Base-by-base conservation (phyloP, 768 basidiomycete genomes). In the Amyloporia xantha region DNA sequence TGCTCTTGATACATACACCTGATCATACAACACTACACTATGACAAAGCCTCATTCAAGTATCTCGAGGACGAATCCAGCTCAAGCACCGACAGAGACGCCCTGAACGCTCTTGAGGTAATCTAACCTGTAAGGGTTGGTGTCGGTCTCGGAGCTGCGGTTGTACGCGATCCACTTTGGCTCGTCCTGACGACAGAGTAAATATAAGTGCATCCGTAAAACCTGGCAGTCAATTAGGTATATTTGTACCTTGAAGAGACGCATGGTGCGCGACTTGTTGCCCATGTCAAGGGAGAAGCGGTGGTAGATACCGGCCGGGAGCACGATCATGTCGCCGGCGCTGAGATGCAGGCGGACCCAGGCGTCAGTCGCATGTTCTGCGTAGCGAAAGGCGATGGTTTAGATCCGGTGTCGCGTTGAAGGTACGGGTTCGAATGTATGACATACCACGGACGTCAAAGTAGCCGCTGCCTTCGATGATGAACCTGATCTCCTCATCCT, bases 401-500 rank as follows among this genome's bases (percentile, higher is more conserved):
- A 47, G 33, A 35, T 9, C n/a, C n/a, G 9, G 33, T 35, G 10
- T n/a, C 19, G 39, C 9, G 39, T 41, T 9, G 11, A 41, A 9
- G 41, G 21, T 10, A 12, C 17, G 40, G 15, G 19, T 3, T 35
- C 15, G 26, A 49, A 41, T 23, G 15, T 6, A 13, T n/a, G 21
- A 58, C 81, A 48, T 55, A 89, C 89, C 89, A 50, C 92, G 77
- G 35, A 97, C 79, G 57, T 97, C 94, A 62, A 96, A 97, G 73
- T 82, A 98, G 0, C 91, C 93, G 30, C 79, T 81, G n/a, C 94
- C 94, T 1, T 76, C 72, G 35, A 91, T 74, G 57, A 94, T 81
- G 59, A 89, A 97, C 6, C 93, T 75, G 60, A 94, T 95, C 67
- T 97, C 93, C 60, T 97, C 93, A 59, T 96, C 93, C 65, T 96